phyloP scores from a whole-genome alignment of 2,329 filamentous ascomycete genomes.

The Apiospora rasikravindrae region DNA sequence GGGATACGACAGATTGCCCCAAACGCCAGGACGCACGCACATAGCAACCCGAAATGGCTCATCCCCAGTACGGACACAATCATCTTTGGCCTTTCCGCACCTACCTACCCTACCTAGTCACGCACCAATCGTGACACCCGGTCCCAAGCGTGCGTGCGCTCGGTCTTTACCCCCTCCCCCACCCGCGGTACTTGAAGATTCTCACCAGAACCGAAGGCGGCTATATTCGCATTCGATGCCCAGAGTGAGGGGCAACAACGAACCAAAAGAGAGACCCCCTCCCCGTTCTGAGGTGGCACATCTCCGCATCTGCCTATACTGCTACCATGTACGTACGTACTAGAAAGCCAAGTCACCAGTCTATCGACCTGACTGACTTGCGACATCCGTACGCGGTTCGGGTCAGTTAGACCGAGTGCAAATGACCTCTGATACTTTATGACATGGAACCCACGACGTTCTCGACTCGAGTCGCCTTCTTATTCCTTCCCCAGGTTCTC shows the following conservation, averaged over 20 bases:
- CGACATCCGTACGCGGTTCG: not conserved
- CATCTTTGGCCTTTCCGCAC: not conserved
- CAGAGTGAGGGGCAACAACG: not conserved
- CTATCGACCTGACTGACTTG: not conserved
- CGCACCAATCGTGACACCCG: not conserved
- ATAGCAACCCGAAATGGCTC: not conserved
- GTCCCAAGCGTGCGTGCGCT: no score
- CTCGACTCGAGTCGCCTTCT: constrained; percentile 3
- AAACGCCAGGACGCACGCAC: not conserved
- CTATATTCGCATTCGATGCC: constrained; percentile 1
- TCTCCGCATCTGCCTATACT: not conserved
- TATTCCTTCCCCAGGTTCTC: not conserved
- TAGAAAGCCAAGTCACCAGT: not conserved
- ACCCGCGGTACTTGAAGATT: not conserved
- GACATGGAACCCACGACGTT: not conserved
- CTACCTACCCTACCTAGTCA: not conserved
- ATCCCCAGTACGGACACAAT: not conserved
- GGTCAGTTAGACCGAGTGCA: not conserved
- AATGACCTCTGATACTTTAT: constrained; percentile 8
- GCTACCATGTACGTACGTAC: not conserved
- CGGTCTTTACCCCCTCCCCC: not conserved
- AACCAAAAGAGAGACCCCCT: not conserved
- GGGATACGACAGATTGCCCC: not conserved
- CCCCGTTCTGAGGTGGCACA: not conserved
- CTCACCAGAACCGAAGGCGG: constrained; percentile 3